Conservation (phyloP, 495 filamentous ascomycete species). For the Polyplosphaeria fusca region DNA sequence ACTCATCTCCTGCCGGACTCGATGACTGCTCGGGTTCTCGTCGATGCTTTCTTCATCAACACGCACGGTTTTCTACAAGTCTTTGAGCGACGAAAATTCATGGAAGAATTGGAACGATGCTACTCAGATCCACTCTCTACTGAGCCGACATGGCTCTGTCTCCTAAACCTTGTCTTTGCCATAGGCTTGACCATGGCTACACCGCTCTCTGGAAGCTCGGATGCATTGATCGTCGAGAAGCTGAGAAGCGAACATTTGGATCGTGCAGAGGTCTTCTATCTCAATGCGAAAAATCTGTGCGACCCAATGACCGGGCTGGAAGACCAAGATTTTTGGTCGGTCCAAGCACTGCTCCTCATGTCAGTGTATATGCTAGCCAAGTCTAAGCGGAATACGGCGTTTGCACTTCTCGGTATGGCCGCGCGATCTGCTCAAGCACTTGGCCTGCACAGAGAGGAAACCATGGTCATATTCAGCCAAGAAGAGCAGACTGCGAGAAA, state of each 20-base stretch:
- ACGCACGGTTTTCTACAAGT: constrained; percentile 57
- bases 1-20: constrained; percentile 55
- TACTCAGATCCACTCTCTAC: constrained; percentile 53
- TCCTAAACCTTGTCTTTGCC: constrained; percentile 56
- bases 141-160: constrained; percentile 51
- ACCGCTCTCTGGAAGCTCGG: constrained; percentile 47
- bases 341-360: constrained; percentile 61
- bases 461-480: constrained; percentile 50
- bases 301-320: constrained; percentile 58
- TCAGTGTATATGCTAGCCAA: constrained; percentile 57
- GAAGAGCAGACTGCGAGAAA: constrained; percentile 48
- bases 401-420: constrained; percentile 63
- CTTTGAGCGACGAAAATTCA: constrained; percentile 52
- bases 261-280: constrained; percentile 58
- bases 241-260: constrained; percentile 47
- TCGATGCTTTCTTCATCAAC: constrained; percentile 60
- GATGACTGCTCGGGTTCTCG: constrained; percentile 52
- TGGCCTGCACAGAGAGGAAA: constrained; percentile 61
- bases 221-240: constrained; percentile 51
- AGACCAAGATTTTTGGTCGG: constrained; percentile 61
- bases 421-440: constrained; percentile 58
- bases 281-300: constrained; percentile 53
- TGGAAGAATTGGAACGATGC: constrained; percentile 48
- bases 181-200: constrained; percentile 58
- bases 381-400: constrained; percentile 58